A percentile compares a stretch with the other conserved stretches of the same genome.
Conservation (phyloP, 2,329 filamentous ascomycete species). For the Cercospora canescens region DNA sequence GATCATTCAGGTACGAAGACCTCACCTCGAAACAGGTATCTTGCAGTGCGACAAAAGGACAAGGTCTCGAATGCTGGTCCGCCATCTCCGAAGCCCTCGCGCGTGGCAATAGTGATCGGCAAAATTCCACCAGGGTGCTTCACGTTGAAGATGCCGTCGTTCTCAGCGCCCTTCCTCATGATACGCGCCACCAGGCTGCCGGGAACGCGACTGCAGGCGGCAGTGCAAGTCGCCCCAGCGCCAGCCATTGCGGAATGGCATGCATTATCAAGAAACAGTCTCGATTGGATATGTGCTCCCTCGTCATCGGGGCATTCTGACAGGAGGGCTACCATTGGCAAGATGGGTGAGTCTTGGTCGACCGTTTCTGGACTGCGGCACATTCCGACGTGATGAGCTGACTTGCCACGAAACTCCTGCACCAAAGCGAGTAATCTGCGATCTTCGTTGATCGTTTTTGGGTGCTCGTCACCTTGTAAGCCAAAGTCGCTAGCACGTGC, state of each 20-base stretch:
- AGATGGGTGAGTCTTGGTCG: slow-evolving; percentile 20
- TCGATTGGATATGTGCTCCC: slow-evolving; percentile 17
- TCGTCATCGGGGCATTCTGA: slow-evolving; percentile 7
- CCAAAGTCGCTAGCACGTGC: slow-evolving; percentile 17
- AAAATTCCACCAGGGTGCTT: slow-evolving; percentile 19
- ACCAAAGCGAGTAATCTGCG: slow-evolving; percentile 10
- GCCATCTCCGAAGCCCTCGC: not conserved
- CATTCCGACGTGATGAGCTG: slow-evolving; percentile 19
- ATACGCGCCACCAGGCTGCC: slow-evolving; percentile 17
- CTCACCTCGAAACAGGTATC: slow-evolving; percentile 18
- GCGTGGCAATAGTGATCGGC: slow-evolving; percentile 17
- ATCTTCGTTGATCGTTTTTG: slow-evolving; percentile 18
- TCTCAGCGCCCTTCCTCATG: slow-evolving; percentile 7
- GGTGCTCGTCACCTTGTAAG: slow-evolving; percentile 17
- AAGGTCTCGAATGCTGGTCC: slow-evolving; percentile 18
- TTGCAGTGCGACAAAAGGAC: slow-evolving; percentile 19
- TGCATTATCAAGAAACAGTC: slow-evolving; percentile 21
- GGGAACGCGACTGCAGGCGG: slow-evolving; percentile 16
- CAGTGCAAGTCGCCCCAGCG: slow-evolving; percentile 22
- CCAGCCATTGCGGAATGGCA: slow-evolving; percentile 24
- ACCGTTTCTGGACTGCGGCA: slow-evolving; percentile 17
- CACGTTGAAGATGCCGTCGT: slow-evolving; percentile 16
- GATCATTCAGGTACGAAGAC: slow-evolving; percentile 17
- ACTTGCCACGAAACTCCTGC: slow-evolving; percentile 18
- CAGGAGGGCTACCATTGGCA: slow-evolving; percentile 21